Evolutionary conservation across 768 basidiomycete species (phyloP).

Genomic region (Sarcodon sp.): DNA sequence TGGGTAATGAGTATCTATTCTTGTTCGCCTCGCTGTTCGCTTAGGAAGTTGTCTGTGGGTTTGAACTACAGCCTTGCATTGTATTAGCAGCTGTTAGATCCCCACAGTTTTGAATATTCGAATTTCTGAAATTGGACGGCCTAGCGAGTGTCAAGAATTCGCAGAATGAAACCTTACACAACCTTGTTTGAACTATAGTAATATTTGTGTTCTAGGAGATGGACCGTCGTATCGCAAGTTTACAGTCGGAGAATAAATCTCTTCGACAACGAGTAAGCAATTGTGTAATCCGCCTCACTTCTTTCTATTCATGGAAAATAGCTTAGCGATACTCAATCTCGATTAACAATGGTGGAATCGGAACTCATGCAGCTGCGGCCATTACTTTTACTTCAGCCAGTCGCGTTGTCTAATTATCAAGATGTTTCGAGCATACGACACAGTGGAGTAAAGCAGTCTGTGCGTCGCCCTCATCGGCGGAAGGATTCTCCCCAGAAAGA

Average conservation of each 20-base stretch:
- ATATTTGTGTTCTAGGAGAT: slow-evolving; percentile 29
- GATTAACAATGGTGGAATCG: slow-evolving; percentile 42
- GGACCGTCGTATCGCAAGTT: slow-evolving; percentile 33
- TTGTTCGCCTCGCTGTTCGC: too few relatives aligned
- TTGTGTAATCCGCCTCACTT: background rate
- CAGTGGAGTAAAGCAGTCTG: slow-evolving; percentile 1
- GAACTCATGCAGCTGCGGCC: slow-evolving; percentile 41
- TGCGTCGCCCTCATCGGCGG: slow-evolving; percentile 6
- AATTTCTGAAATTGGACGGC: too few relatives aligned
- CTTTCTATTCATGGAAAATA: slow-evolving; percentile 13
- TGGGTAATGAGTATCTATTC: too few relatives aligned
- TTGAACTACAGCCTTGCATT: too few relatives aligned
- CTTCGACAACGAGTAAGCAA: slow-evolving; percentile 26
- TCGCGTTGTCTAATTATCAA: too few relatives aligned
- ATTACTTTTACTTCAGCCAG: too few relatives aligned
- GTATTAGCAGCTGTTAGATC: too few relatives aligned
- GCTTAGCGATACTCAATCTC: slow-evolving; percentile 45
- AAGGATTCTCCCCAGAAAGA: slow-evolving; percentile 11
- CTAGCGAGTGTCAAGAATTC: too few relatives aligned
- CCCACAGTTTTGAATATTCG: too few relatives aligned
- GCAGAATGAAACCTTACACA: too few relatives aligned
- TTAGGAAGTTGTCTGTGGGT: too few relatives aligned
- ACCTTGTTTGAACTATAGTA: background rate
- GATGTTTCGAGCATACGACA: background rate
- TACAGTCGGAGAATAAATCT: slow-evolving; percentile 48